phyloP scores from a whole-genome alignment of 495 filamentous ascomycete genomes.

The Xylaria scruposa region DNA sequence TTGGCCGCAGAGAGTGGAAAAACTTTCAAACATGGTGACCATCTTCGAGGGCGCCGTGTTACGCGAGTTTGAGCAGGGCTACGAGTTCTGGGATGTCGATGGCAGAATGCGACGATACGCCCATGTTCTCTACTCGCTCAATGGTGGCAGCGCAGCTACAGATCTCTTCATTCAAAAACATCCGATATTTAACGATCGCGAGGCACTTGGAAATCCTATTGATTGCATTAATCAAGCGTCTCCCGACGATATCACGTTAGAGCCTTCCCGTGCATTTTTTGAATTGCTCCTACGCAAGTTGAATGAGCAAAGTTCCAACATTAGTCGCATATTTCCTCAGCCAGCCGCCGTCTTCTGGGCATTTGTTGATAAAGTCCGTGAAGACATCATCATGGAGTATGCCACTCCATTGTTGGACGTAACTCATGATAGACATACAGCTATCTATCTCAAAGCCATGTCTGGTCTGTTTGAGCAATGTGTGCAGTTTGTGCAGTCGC shows the following conservation, averaged over 20 bases:
- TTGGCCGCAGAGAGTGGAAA: slow-evolving; percentile 71
- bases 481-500: slow-evolving; percentile 71
- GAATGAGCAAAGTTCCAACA: slow-evolving; percentile 83
- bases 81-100: slow-evolving; percentile 88
- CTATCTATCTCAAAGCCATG: slow-evolving; percentile 84
- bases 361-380: slow-evolving; percentile 81
- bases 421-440: slow-evolving; percentile 75
- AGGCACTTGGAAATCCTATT: slow-evolving; percentile 74
- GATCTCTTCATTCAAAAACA: slow-evolving; percentile 90
- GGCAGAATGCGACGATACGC: slow-evolving; percentile 89
- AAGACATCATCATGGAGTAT: slow-evolving; percentile 88
- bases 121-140: slow-evolving; percentile 79
- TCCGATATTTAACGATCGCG: slow-evolving; percentile 75
- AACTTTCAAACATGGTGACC: slow-evolving; percentile 72
- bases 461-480: slow-evolving; percentile 87
- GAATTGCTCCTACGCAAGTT: slow-evolving; percentile 71
- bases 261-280: slow-evolving; percentile 85
- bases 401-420: slow-evolving; percentile 87
- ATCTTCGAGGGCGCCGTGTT: slow-evolving; percentile 92
- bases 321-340: slow-evolving; percentile 86
- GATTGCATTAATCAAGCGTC: slow-evolving; percentile 79
- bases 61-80: slow-evolving; percentile 89
- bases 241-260: slow-evolving; percentile 68
- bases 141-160: slow-evolving; percentile 77
- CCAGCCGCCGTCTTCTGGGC: slow-evolving; percentile 72